Conservation (phyloP, 1,139 yeast species). For the Blastobotrys elegans region DNA sequence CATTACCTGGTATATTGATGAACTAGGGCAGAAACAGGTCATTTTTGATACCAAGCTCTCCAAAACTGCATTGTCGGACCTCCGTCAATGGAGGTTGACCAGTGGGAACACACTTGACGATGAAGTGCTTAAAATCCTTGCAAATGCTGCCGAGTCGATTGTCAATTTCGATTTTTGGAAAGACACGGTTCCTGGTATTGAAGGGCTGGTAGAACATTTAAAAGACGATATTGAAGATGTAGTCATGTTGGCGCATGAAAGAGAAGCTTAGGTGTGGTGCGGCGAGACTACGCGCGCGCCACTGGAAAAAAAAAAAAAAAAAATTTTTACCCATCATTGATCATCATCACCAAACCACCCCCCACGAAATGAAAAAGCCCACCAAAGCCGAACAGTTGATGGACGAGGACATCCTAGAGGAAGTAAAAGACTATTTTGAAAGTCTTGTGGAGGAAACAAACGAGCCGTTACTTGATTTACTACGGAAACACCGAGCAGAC, state of each 20-base stretch:
- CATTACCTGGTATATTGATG: background rate
- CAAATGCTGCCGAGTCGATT: background rate
- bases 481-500: conserved; percentile 4
- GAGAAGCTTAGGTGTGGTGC: background rate
- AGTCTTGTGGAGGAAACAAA: background rate
- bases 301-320: background rate
- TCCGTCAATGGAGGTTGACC: background rate
- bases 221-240: background rate
- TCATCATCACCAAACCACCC: background rate
- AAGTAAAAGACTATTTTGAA: conserved; percentile 1
- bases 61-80: background rate
- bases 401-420: background rate
- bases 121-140: background rate
- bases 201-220: background rate
- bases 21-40: background rate
- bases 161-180: background rate
- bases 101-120: background rate
- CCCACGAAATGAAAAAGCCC: background rate
- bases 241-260: background rate
- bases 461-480: background rate
- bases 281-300: background rate
- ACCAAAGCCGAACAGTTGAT: background rate
- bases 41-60: no score
- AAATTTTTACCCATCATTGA: background rate
- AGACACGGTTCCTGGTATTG: background rate